Evolutionary conservation across 768 basidiomycete species (phyloP).

Genomic region (Mycena filopes): DNA sequence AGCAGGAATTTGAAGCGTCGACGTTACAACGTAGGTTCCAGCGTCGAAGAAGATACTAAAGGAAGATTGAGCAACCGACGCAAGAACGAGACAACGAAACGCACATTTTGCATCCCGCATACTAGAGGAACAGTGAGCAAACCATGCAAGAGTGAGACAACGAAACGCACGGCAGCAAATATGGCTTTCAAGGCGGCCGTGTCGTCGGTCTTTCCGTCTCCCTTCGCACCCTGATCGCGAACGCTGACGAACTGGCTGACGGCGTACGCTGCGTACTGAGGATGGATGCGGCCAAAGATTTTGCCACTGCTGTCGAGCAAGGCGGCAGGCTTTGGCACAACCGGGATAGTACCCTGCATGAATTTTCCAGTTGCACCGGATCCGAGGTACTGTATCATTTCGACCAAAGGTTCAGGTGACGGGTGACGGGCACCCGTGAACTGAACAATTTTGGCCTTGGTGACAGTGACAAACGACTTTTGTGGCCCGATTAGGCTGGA

Average conservation of each 20-base stretch:
- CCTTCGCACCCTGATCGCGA: constrained; percentile 73
- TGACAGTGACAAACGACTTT: no score
- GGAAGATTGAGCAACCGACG: no score
- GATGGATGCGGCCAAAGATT: constrained; percentile 71
- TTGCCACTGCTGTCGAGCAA: constrained; percentile 68
- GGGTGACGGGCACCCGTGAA: no score
- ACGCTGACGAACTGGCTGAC: constrained; percentile 78
- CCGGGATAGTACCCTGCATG: constrained; percentile 59
- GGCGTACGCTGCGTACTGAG: constrained; percentile 73
- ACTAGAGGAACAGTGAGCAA: constrained; percentile 51
- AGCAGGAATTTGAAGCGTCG: constrained; percentile 66
- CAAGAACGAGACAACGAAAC: no score
- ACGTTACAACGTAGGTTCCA: constrained; percentile 65
- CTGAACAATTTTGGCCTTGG: no score
- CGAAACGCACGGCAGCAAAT: constrained; percentile 61
- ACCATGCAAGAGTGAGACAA: not conserved
- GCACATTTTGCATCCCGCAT: constrained; percentile 77
- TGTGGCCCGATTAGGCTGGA: no score
- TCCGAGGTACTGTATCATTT: no score
- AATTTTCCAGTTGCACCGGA: constrained; percentile 54
- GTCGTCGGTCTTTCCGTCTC: constrained; percentile 83
- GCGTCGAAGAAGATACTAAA: no score
- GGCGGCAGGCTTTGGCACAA: constrained; percentile 64
- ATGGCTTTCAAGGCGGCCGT: constrained; percentile 72
- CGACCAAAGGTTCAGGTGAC: no score